phyloP scores from a whole-genome alignment of 192 early-diverging fungal species.

The Linnemannia hyalina region DNA sequence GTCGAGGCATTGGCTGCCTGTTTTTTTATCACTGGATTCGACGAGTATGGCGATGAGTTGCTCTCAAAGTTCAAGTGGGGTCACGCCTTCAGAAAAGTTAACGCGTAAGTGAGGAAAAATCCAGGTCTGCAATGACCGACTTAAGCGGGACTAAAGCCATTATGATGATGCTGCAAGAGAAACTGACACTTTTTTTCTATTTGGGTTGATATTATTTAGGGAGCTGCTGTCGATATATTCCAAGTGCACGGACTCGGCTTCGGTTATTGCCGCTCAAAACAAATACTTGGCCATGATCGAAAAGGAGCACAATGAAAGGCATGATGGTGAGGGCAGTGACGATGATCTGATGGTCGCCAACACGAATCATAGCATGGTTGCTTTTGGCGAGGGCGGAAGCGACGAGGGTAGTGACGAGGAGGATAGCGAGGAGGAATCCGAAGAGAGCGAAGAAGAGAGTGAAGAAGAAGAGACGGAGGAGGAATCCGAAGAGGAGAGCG shows the following conservation, averaged over 20 bases:
- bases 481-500: slow-evolving; percentile 46
- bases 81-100: slow-evolving; percentile 91
- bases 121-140: neutral
- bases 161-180: neutral
- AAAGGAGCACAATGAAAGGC: slow-evolving; percentile 68
- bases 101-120: slow-evolving; percentile 66
- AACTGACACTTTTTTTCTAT: neutral
- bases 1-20: slow-evolving; percentile 96
- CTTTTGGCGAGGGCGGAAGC: slow-evolving; percentile 63
- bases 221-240: slow-evolving; percentile 82
- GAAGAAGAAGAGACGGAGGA: slow-evolving; percentile 55
- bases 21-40: slow-evolving; percentile 89
- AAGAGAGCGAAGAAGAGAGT: slow-evolving; percentile 55
- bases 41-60: slow-evolving; percentile 76
- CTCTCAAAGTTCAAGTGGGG: slow-evolving; percentile 96
- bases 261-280: slow-evolving; percentile 82
- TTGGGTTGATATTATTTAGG: slow-evolving; percentile 47
- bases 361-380: slow-evolving; percentile 63
- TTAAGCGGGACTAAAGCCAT: neutral
- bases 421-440: slow-evolving; percentile 62
- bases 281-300: slow-evolving; percentile 85
- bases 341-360: slow-evolving; percentile 66
- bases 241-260: slow-evolving; percentile 78
- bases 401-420: slow-evolving; percentile 64
- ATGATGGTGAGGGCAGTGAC: slow-evolving; percentile 58